Conservation (phyloP, 2,329 filamentous ascomycete genomes). For the Chaetomiaceae sp. region DNA sequence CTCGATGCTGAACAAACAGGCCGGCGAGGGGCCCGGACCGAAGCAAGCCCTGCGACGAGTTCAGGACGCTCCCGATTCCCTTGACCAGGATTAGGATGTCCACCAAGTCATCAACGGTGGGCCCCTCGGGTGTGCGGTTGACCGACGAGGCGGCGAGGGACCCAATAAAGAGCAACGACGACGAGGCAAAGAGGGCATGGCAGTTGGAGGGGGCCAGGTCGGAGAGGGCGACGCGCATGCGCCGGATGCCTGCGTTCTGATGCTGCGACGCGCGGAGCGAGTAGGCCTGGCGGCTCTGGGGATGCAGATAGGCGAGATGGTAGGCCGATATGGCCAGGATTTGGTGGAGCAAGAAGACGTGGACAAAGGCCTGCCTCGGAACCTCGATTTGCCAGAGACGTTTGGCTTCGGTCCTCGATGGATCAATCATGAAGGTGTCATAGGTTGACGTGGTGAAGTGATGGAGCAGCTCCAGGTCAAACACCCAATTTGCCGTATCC, state of each 20-base stretch:
- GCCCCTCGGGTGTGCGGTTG: background rate
- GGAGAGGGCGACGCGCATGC: slow-evolving; percentile 19
- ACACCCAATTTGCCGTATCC: slow-evolving; percentile 27
- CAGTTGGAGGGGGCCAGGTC: slow-evolving; percentile 23
- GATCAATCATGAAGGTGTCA: slow-evolving; percentile 10
- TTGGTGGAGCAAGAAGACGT: slow-evolving; percentile 25
- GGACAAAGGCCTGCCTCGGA: slow-evolving; percentile 19
- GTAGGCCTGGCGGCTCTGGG: slow-evolving; percentile 14
- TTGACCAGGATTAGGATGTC: slow-evolving; percentile 23
- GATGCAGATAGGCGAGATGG: slow-evolving; percentile 23
- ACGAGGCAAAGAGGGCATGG: slow-evolving; percentile 22
- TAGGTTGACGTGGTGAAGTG: slow-evolving; percentile 31
- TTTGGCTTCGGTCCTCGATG: background rate
- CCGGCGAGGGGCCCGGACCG: slow-evolving; percentile 16
- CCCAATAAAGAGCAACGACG: slow-evolving; percentile 22
- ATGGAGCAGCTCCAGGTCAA: slow-evolving; percentile 35
- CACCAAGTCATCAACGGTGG: slow-evolving; percentile 19
- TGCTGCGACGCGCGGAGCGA: slow-evolving; percentile 22
- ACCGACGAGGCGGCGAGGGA: slow-evolving; percentile 16
- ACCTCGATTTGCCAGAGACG: slow-evolving; percentile 20
- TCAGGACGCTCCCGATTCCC: slow-evolving; percentile 21
- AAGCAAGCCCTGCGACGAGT: slow-evolving; percentile 15
- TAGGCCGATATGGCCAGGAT: slow-evolving; percentile 23
- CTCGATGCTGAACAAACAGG: slow-evolving; percentile 12
- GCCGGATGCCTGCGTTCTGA: slow-evolving; percentile 22